Evolutionary conservation across 108 stramenopile genomes (phyloP).

Genomic region (Pseudonitzschia multiseries): DNA sequence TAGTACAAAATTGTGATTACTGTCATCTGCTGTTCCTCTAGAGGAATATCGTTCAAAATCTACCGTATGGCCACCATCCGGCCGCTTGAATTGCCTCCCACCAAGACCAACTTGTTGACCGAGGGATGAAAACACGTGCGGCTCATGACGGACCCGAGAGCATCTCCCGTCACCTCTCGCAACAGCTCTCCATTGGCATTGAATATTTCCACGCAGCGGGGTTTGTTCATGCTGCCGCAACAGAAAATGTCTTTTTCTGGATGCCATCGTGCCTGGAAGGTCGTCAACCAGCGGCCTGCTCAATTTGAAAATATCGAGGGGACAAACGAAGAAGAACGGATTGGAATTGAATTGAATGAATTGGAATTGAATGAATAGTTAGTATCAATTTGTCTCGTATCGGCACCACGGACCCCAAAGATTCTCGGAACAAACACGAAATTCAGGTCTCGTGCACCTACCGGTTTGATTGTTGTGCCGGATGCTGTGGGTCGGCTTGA

Average conservation of each 20-base stretch:
- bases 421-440: no score
- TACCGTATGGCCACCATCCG: constrained; percentile 69
- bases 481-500: constrained; percentile 49
- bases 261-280: constrained; percentile 82
- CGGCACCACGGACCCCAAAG: no score
- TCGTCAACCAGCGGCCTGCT: constrained; percentile 73
- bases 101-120: constrained; percentile 49
- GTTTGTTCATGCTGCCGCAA: constrained; percentile 75
- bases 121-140: constrained; percentile 84
- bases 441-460: no score
- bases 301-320: no score
- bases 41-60: constrained; percentile 6
- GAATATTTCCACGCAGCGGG: constrained; percentile 72
- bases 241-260: constrained; percentile 67
- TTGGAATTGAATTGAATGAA: no score
- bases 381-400: no score
- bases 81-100: constrained; percentile 83
- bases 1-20: no score
- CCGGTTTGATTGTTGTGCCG: constrained; percentile 76
- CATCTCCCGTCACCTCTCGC: constrained; percentile 59
- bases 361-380: no score
- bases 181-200: constrained; percentile 45
- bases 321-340: no score
- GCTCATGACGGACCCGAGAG: constrained; percentile 74
- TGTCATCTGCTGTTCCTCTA: no score